These are phyloP conservation scores for Sphagnum magellanicum DNA, from an alignment of 228 moss, liverwort and hornwort genomes.

Conservation along the genomic window DNA sequence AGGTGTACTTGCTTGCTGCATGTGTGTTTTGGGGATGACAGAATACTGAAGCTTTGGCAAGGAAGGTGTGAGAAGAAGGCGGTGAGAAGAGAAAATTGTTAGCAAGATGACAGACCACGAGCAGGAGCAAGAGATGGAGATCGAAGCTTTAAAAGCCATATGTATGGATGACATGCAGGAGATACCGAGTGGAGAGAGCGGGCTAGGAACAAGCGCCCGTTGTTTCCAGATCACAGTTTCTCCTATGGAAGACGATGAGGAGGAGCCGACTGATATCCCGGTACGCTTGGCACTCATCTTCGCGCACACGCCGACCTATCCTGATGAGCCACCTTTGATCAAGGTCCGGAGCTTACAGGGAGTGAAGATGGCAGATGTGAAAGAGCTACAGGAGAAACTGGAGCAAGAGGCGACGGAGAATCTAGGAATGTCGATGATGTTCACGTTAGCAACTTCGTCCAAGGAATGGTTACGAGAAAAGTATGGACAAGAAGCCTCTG, in stretches of 20 bases:
- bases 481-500: conserved; percentile 55
- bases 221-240: conserved; percentile 95
- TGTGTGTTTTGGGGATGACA: too few species aligned
- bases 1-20: too few species aligned
- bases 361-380: conserved; percentile 58
- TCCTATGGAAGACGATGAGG: conserved; percentile 92
- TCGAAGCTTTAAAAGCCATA: conserved; percentile 89
- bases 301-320: conserved; percentile 82
- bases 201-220: conserved; percentile 54
- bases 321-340: conserved; percentile 76
- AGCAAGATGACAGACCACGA: conserved; percentile 70
- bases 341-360: conserved; percentile 75
- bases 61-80: too few species aligned
- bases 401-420: conserved; percentile 61
- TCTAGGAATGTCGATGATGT: conserved; percentile 99
- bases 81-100: too few species aligned
- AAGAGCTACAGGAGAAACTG: conserved; percentile 52
- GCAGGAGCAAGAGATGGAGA: conserved; percentile 92
- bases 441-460: conserved; percentile 70
- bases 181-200: conserved; percentile 57
- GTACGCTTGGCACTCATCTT: conserved; percentile 87
- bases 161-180: conserved; percentile 93
- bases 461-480: conserved; percentile 94
- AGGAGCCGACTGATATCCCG: conserved; percentile 91
- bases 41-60: too few species aligned